Evolutionary conservation across 1,284 basidiomycete species (phyloP).

Genomic region (Sporisorium scitamineum): DNA sequence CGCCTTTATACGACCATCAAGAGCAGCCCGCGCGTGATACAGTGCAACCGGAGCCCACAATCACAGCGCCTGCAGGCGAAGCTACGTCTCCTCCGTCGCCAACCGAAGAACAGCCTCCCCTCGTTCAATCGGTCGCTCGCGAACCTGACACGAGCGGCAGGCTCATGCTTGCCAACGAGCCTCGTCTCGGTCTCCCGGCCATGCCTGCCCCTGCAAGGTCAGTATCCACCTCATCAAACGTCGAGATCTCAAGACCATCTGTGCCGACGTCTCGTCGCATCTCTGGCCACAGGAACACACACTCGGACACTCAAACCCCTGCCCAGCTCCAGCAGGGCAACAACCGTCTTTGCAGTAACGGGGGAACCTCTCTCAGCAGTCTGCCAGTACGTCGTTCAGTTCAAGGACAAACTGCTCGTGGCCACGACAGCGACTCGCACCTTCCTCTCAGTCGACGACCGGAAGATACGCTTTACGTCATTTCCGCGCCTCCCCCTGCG

Average conservation of each 20-base stretch:
- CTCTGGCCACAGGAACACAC: conserved; percentile 32
- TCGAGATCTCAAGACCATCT: not conserved
- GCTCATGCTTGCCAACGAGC: conserved; percentile 34
- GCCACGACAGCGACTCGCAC: conserved; percentile 33
- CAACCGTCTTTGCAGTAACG: not conserved
- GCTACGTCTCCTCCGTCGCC: not conserved
- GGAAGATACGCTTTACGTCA: conserved; percentile 43
- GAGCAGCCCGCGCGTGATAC: not conserved
- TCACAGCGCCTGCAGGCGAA: not conserved
- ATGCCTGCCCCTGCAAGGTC: conserved; percentile 2
- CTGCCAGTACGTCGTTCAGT: conserved; percentile 5
- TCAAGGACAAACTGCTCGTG: conserved; percentile 13
- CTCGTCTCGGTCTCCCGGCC: conserved; percentile 31
- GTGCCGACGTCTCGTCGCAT: conserved; percentile 6
- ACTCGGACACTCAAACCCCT: conserved; percentile 21
- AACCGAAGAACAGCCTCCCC: not conserved
- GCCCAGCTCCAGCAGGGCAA: not conserved
- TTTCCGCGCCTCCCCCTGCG: conserved; percentile 41
- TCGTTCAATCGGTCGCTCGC: not conserved
- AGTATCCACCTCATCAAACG: not conserved
- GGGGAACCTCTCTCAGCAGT: conserved; percentile 6
- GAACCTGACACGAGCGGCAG: conserved; percentile 9
- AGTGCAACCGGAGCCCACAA: not conserved
- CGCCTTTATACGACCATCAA: not conserved
- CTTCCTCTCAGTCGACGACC: conserved; percentile 42